Conservation (phyloP, 2,329 filamentous ascomycete genomes). For the Endothia cerciana region DNA sequence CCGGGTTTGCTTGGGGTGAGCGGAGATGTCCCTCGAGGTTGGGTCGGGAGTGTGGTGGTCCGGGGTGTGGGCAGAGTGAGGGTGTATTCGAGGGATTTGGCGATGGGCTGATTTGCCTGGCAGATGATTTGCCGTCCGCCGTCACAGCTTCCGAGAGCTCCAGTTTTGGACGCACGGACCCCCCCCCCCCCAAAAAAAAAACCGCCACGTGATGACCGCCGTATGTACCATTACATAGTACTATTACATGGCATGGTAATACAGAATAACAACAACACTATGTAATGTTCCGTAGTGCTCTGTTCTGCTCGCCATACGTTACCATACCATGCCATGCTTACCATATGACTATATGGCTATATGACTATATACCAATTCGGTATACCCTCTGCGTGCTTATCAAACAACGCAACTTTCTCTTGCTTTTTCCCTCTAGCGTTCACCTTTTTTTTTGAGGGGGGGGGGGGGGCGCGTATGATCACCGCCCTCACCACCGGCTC, state of each 20-base stretch:
- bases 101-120: conserved; percentile 26
- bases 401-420: background rate
- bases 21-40: conserved; percentile 34
- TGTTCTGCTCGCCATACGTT: background rate
- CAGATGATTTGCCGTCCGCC: conserved; percentile 24
- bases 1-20: conserved; percentile 18
- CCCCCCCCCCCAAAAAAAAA: no score
- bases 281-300: no score
- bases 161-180: conserved; percentile 17
- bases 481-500: no score
- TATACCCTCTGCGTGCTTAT: no score
- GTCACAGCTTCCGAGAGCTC: conserved; percentile 9
- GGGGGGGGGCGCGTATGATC: no score
- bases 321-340: no score
- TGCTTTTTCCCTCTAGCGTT: background rate
- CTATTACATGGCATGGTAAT: no score
- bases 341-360: no score
- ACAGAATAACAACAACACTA: no score
- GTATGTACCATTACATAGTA: no score
- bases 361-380: no score
- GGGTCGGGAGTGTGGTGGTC: conserved; percentile 12
- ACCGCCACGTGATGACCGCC: conserved; percentile 7
- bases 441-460: background rate
- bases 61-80: conserved; percentile 5
- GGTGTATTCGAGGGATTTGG: conserved; percentile 29